phyloP scores from a whole-genome alignment of 371 early-diverging fungal genomes.

The Mortierella sp. region DNA sequence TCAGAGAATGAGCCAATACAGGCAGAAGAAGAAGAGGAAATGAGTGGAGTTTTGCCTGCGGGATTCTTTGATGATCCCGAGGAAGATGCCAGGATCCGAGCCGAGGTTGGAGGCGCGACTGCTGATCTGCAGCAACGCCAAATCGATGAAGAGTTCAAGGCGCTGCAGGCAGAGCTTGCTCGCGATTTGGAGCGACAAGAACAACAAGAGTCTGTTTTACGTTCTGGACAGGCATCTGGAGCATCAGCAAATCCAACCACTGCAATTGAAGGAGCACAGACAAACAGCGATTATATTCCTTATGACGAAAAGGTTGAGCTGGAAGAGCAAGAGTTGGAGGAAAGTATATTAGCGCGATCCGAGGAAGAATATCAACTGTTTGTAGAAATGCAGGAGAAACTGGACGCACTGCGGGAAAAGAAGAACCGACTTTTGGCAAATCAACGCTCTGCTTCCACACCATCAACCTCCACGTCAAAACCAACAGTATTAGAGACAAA shows the following conservation, averaged over 20 bases:
- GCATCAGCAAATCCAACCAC: not conserved
- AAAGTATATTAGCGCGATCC: conserved; percentile 39
- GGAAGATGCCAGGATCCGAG: conserved; percentile 38
- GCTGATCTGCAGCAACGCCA: conserved; percentile 47
- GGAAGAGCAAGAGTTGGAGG: conserved; percentile 48
- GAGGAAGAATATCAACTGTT: conserved; percentile 52
- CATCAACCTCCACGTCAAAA: conserved; percentile 1
- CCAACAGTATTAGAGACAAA: not conserved
- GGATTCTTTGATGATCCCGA: conserved; percentile 57
- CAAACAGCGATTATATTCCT: conserved; percentile 20
- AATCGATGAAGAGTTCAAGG: conserved; percentile 51
- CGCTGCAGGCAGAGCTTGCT: conserved; percentile 48
- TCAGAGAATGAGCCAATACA: not conserved
- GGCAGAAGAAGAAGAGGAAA: conserved; percentile 14
- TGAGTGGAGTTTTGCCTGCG: conserved; percentile 52
- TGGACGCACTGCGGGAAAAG: conserved; percentile 47
- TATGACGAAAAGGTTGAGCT: conserved; percentile 46
- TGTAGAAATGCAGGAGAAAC: conserved; percentile 49
- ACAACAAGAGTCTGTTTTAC: conserved; percentile 16
- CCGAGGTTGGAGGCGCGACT: conserved; percentile 53
- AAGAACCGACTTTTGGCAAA: conserved; percentile 24
- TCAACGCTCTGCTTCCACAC: not conserved
- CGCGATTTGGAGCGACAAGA: conserved; percentile 40
- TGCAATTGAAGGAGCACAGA: not conserved
- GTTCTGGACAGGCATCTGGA: conserved; percentile 8